Conservation (phyloP, 441 rosid species). For the Theobroma grandiflorum region DNA sequence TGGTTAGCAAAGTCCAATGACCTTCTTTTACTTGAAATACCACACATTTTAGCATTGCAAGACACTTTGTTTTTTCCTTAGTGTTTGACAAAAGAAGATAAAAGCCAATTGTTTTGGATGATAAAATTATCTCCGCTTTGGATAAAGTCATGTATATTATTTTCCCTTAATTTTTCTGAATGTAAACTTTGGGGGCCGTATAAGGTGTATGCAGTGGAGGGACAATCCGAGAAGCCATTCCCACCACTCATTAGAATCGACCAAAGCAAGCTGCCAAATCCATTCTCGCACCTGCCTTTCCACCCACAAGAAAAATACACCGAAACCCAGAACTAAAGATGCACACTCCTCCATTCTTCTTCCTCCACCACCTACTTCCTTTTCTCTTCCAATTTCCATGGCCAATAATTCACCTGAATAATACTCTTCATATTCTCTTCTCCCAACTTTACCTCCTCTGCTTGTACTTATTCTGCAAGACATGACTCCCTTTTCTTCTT, state of each 20-base stretch:
- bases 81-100: background rate
- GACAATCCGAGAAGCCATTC: conserved; percentile 36
- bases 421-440: conserved; percentile 32
- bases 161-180: too few species aligned
- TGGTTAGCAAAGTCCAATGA: background rate
- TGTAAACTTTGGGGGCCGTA: background rate
- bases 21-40: background rate
- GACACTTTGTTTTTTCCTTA: too few species aligned
- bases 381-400: conserved; percentile 49
- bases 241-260: conserved; percentile 61
- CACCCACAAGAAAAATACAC: background rate
- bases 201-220: background rate
- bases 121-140: too few species aligned
- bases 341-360: conserved; percentile 40
- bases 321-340: conserved; percentile 23
- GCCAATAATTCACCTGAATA: conserved; percentile 48
- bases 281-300: conserved; percentile 29
- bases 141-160: background rate
- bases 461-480: conserved; percentile 25
- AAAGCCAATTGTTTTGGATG: background rate
- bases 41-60: too few species aligned
- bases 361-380: conserved; percentile 39
- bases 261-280: conserved; percentile 48
- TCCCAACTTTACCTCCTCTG: background rate
- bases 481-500: conserved; percentile 75